Percentiles rank a stretch among this genome's conserved stretches.
These are phyloP conservation scores for Tuber aestivum DNA, from an alignment of 495 filamentous ascomycete species.

Conservation along the genomic window DNA sequence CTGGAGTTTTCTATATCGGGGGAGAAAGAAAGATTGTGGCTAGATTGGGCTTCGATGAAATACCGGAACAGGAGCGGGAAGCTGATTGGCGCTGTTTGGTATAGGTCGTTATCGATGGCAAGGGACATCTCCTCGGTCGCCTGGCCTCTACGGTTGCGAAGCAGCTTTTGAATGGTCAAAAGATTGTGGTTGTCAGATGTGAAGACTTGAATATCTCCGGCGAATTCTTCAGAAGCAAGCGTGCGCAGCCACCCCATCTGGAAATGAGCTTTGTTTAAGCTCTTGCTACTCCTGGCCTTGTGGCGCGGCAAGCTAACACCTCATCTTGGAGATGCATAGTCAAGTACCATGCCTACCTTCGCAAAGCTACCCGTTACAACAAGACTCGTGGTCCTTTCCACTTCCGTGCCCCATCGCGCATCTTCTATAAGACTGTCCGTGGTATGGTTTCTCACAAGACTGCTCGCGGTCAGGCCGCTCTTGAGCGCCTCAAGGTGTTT, in stretches of 20 bases:
- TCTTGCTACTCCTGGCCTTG: background rate
- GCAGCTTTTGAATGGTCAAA: conserved; percentile 98
- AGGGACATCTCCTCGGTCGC: conserved; percentile 98
- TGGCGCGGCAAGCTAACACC: conserved; percentile 19
- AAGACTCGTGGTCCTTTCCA: conserved; percentile 98
- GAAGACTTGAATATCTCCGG: conserved; percentile 99
- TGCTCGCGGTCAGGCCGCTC: conserved; percentile 85
- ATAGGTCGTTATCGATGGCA: conserved; percentile 97
- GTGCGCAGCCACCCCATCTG: conserved; percentile 58
- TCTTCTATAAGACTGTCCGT: conserved; percentile 99
- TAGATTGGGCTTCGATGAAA: background rate
- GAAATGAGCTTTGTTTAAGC: background rate
- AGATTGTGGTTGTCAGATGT: conserved; percentile 98
- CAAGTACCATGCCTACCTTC: conserved; percentile 99
- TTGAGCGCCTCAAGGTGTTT: conserved; percentile 98
- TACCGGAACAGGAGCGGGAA: background rate
- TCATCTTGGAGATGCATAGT: conserved; percentile 54
- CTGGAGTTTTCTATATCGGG: conserved; percentile 9
- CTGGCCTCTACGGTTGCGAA: conserved; percentile 98
- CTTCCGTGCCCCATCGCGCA: conserved; percentile 96
- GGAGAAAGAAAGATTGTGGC: background rate
- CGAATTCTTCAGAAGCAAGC: conserved; percentile 99
- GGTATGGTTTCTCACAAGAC: conserved; percentile 99
- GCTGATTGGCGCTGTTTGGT: conserved; percentile 38
- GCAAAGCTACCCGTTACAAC: conserved; percentile 99